Base-by-base conservation (phyloP, 169 alveolate species). In the Plasmodium sp. region DNA sequence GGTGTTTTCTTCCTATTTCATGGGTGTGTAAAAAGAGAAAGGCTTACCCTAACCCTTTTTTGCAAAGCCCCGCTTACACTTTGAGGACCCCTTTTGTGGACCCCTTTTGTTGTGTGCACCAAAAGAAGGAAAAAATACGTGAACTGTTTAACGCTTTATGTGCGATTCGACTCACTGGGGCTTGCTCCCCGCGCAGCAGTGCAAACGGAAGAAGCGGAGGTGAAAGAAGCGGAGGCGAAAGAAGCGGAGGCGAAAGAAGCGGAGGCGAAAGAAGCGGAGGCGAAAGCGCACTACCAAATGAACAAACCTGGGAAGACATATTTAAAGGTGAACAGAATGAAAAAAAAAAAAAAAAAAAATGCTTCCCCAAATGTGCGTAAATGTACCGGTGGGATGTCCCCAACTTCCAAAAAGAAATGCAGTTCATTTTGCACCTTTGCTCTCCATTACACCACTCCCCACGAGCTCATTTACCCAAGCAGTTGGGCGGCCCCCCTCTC, bases 401-500 rank as follows among this genome's bases (percentile, higher is more conserved):
- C 77, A 0, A 18, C 14, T 62, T 0, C 36, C 9, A 62, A 62
- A 7, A 62, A 22, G 27, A 67, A 67, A 67, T 67, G 0, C 77
- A 22, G 16, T 31, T 3, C 6, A 18, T 67, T 67, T 67, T 7
- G 12, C 39, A 27, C n/a, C n/a, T 62, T 14, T n/a, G 4, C 14
- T 22, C 41, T 67, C 4, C 33, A 67, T 5, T 67, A 16, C 5
- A 67, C 16, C n/a, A n/a, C 10, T 27, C 77, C 7, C 18, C n/a
- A 31, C 36, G 39, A 5, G 39, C 18, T 67, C 77, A 67, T 67
- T 67, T 67, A 31, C 27, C 77, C 77, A 67, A 71, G 77, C 22
- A 93, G 54, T 81, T 73, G 54, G 67, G 10, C 62, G 90, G 79
- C 72, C 67, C 12, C 39, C 67, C 31, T 58, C 75, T 56, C 91